phyloP scores from a whole-genome alignment of 2,329 filamentous ascomycete genomes.

The Aspergillus sp. region DNA sequence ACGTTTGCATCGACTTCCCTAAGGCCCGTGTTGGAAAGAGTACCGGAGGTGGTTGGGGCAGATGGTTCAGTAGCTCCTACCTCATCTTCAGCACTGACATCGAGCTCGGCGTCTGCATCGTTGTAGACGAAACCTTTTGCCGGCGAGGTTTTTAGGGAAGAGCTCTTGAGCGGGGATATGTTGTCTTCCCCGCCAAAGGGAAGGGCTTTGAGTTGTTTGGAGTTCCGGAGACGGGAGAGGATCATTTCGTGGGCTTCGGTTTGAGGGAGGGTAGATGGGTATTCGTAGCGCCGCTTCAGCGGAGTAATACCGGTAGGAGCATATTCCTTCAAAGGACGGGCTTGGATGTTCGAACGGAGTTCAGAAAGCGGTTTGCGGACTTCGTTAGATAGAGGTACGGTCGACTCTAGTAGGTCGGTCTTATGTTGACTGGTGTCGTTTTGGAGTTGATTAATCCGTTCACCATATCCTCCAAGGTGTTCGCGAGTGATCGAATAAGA shows the following conservation, averaged over 20 bases:
- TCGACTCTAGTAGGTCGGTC: slow-evolving; percentile 48
- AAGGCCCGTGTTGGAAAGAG: slow-evolving; percentile 36
- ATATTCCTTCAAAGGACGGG: slow-evolving; percentile 66
- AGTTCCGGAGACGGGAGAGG: slow-evolving; percentile 44
- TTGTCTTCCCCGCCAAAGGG: slow-evolving; percentile 25
- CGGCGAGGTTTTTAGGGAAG: slow-evolving; percentile 32
- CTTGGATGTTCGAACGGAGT: slow-evolving; percentile 61
- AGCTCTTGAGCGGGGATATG: slow-evolving; percentile 12
- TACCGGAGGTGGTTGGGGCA: slow-evolving; percentile 15
- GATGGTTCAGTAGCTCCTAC: slow-evolving; percentile 23
- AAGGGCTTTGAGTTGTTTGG: slow-evolving; percentile 24
- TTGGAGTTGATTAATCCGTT: slow-evolving; percentile 60
- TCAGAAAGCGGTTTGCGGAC: slow-evolving; percentile 62
- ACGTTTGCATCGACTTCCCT: slow-evolving; percentile 47
- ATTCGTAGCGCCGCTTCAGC: slow-evolving; percentile 71
- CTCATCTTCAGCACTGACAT: slow-evolving; percentile 16
- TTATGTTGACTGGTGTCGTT: slow-evolving; percentile 58
- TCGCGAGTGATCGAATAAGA: slow-evolving; percentile 64
- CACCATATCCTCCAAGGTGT: slow-evolving; percentile 61
- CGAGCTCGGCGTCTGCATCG: slow-evolving; percentile 27
- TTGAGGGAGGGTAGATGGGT: slow-evolving; percentile 66
- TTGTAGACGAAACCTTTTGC: slow-evolving; percentile 48
- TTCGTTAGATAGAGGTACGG: slow-evolving; percentile 51
- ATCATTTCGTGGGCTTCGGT: slow-evolving; percentile 58
- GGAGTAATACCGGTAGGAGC: slow-evolving; percentile 78